Conservation (phyloP, 371 early-diverging fungal genomes). For the Vavraia culicis region DNA sequence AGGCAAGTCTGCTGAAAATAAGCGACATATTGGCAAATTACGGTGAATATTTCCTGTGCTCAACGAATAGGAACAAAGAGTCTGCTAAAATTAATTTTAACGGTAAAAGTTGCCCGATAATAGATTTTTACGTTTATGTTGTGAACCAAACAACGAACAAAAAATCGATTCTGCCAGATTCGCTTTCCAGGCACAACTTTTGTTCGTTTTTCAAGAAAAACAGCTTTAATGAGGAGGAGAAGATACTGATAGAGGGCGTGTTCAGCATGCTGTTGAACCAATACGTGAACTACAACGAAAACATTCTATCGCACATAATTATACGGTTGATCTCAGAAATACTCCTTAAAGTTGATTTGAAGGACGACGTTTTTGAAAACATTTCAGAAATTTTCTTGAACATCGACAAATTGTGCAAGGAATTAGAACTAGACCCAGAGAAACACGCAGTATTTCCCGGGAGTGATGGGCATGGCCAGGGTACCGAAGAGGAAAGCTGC, state of each 20-base stretch:
- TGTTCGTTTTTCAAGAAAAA: background rate
- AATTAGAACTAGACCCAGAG: background rate
- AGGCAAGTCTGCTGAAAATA: background rate
- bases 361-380: background rate
- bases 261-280: conserved; percentile 22
- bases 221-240: conserved; percentile 1
- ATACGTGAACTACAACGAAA: conserved; percentile 9
- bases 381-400: conserved; percentile 3
- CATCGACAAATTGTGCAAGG: background rate
- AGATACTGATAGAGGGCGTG: conserved; percentile 19
- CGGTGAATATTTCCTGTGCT: conserved; percentile 15
- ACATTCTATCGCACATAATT: conserved; percentile 8
- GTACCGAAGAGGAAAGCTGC: background rate
- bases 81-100: background rate
- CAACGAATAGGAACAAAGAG: conserved; percentile 6
- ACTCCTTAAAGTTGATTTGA: conserved; percentile 1
- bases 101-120: background rate
- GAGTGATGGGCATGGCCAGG: background rate
- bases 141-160: background rate
- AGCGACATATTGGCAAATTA: conserved; percentile 5
- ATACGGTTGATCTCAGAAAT: conserved; percentile 13
- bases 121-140: conserved; percentile 19
- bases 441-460: background rate
- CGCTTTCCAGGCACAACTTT: background rate
- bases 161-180: background rate